These are phyloP conservation scores for Diaporthe humulicola DNA, from an alignment of 2,329 filamentous ascomycete genomes.

Conservation along the genomic window DNA sequence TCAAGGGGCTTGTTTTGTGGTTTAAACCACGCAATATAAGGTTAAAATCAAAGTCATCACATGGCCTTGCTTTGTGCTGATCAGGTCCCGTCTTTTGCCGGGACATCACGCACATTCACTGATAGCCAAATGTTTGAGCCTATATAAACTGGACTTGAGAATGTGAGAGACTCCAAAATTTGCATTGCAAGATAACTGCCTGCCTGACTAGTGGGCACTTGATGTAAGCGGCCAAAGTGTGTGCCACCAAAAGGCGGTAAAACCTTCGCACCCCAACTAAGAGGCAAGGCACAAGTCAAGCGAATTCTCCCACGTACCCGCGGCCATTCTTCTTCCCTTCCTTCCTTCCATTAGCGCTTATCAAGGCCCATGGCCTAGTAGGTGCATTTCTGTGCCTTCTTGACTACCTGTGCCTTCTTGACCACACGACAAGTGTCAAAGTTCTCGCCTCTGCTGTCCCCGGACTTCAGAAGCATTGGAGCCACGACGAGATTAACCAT, in stretches of 20 bases:
- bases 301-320: background rate
- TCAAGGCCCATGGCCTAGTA: fast-evolving
- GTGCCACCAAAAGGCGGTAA: background rate
- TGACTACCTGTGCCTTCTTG: background rate
- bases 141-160: background rate
- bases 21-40: too few species aligned
- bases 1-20: too few species aligned
- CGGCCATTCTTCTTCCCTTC: too few species aligned
- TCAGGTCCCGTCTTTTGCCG: too few species aligned
- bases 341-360: fast-evolving
- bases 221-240: background rate
- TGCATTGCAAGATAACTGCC: background rate
- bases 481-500: background rate
- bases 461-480: background rate
- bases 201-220: background rate
- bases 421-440: background rate
- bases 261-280: background rate
- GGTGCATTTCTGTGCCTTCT: background rate
- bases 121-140: too few species aligned
- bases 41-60: too few species aligned
- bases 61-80: too few species aligned
- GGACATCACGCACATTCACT: too few species aligned
- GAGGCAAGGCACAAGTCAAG: background rate
- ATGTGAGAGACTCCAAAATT: background rate
- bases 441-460: background rate